Evolutionary conservation across 23 red algal genomes (phyloP), one percentile per base, ranked within the genome.

Genomic region (Gracilaria domingensis): DNA sequence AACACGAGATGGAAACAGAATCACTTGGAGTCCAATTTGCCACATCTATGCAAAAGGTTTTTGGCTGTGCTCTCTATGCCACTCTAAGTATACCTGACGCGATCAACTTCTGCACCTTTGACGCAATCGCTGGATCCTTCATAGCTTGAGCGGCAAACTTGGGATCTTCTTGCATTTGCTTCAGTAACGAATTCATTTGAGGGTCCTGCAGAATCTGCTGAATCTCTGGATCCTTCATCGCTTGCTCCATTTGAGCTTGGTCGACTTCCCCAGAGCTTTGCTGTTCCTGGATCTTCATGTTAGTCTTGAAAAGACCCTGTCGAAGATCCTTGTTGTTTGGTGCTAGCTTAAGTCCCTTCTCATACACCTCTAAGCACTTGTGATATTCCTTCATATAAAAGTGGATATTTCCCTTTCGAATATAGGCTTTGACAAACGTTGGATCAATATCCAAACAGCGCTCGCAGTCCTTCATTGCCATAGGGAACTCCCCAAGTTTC

Each of bases 331-430:
- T 79, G 86, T 94, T 96, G 75, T 92, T 95, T 34, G 97, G 91
- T 55, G 95, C 97, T 18, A 96, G 47, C 79, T 96, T 90, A 35
- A 99, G 74, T 48, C 94, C 97, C 59, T 94, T 92, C 73, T 99
- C 85, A 83, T 99, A 99, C 11, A 95, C 91, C 32, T 93, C 91
- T 76, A 99, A 80, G 36, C 90, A 94, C 82, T 96, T 96, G 85
- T 99, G 97, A 70, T 94, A 99, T 77, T 99, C 97, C 83, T 99
- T 99, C 97, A 99, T 96, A 78, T 86, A 91, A 58, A 96, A 96
- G 75, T 99, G 97, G 58, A 95, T 94, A 20, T 85, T 84, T 49
- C 94, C 97, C 87, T 99, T 99, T 67, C 97, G 88, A 45, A 93
- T 88, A 49, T 96, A 99, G 26, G 97, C 97, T 62, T 93, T 93